Evolutionary conservation across 257 asterid genomes (phyloP), one percentile per base, ranked within the genome.

Genomic region (Solanum pimpinellifolium): DNA sequence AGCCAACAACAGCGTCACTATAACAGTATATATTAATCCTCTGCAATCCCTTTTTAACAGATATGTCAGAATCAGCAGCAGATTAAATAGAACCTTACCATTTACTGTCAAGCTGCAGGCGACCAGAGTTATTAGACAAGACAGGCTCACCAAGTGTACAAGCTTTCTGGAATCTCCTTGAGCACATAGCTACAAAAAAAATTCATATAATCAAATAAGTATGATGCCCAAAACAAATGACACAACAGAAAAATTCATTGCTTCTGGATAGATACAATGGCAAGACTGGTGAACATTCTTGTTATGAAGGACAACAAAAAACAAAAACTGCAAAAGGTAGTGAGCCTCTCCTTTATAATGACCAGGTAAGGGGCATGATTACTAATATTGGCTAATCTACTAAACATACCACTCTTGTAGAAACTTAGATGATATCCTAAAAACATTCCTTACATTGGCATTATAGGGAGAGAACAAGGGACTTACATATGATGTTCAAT

Each of bases 121-220:
- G 88, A 72, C 95, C 98, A 47, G 94, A 88, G 90, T 91, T 91
- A 89, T 91, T 92, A 84, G 98, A 91, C 76, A 95, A 89, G 47
- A 94, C 96, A 35, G 93, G 94, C 92, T 94, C 99, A 41, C 96
- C 98, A 87, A 91, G 81, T 83, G 88, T 80, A 91, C 94, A 88
- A 90, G 96, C 98, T 42, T 87, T 84, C 89, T 92, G 96, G 93
- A 89, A 97, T 92, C 98, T 93, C 86, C 98, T 91, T 84, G 93
- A 91, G 93, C 99, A 97, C 99, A 97, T 97, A 90, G 93, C 99
- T 97, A 91, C 91, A 91, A 83, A 88, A 85, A 6, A 80, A 65
- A 91, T 35, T 85, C 87, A 89, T 46, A 68, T 49, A 14, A 83
- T 85, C 87, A 91, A 89, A 46, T 78, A 78, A 78, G 16, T 78